These are phyloP conservation scores for Populus nigra DNA, from an alignment of 345 rosid species.

Conservation along the genomic window DNA sequence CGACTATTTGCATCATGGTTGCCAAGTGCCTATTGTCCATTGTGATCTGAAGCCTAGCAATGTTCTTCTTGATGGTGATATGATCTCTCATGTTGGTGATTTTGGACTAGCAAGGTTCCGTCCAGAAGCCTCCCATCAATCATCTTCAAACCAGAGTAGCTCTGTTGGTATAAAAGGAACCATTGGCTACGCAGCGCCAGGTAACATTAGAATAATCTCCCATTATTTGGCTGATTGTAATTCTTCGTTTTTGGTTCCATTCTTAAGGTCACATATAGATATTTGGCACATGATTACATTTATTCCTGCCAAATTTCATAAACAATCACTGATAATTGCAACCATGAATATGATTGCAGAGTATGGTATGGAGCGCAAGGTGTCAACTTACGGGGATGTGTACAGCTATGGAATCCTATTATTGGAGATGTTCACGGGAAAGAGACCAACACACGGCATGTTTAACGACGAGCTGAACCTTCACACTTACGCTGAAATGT, in stretches of 20 bases:
- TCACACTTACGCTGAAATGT: neutral
- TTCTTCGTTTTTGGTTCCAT: neutral
- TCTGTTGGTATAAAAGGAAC: slow-evolving; percentile 1
- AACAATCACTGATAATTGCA: no score
- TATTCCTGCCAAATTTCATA: neutral
- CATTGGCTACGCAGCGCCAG: slow-evolving; percentile 12
- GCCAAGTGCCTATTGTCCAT: neutral
- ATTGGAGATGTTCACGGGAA: slow-evolving; percentile 27
- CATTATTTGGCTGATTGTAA: neutral
- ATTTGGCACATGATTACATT: neutral
- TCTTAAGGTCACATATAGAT: neutral
- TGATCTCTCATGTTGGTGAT: slow-evolving; percentile 20
- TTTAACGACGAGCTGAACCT: slow-evolving; percentile 4
- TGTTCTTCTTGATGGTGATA: slow-evolving; percentile 16
- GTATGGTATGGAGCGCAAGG: neutral
- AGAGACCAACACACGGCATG: slow-evolving; percentile 11
- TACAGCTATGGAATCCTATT: slow-evolving; percentile 37
- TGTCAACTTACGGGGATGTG: slow-evolving; percentile 13
- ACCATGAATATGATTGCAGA: neutral
- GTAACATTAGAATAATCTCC: neutral
- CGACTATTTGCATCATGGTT: neutral
- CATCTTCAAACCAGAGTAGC: neutral
- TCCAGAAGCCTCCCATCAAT: neutral
- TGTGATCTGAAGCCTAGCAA: slow-evolving; percentile 25
- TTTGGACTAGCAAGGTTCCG: slow-evolving; percentile 19